Evolutionary conservation across 2,329 filamentous ascomycete species (phyloP), one percentile per base, ranked within the genome.

Genomic region (Cytospora piceicola): DNA sequence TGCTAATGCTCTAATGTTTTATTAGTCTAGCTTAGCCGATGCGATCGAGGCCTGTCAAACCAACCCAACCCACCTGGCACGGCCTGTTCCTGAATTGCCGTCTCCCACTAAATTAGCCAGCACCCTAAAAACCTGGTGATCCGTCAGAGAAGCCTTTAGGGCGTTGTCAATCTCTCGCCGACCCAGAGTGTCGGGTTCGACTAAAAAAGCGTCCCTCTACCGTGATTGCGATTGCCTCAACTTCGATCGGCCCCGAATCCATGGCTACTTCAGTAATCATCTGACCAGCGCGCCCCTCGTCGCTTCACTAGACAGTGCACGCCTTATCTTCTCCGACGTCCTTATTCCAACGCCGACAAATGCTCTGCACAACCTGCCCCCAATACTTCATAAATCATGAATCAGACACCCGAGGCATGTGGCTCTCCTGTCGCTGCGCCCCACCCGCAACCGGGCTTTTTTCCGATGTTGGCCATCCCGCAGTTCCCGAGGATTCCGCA

Each of bases 131-230:
- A 55, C 58, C 52, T 56, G 52, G 66, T 67, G 66, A 67, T 64
- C 66, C 53, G 61, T 63, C 64, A 68, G 61, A 64, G 69, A 57
- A 61, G 65, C 61, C 39, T 69, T 72, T 74, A 72, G 73, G 73
- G 72, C 73, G 71, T 72, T 73, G 72, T 74, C 76, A 75, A 77
- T 77, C 75, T 76, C 73, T 74, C 74, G 73, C 66, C 73, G 77
- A 78, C 75, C 77, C 77, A 71, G 71, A 70, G 66, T 70, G 71
- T 73, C 72, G 72, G 77, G 77, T 75, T 78, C 72, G 72, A 75
- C 76, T 77, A 79, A 79, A 76, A 75, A 74, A 70, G 73, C 70
- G 72, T 68, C 62, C 58, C 61, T 68, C 66, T 68, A 64, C 72
- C 69, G 69, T 67, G 63, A n/a, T 66, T 66, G 67, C 61, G 39